phyloP scores from a whole-genome alignment of 1,284 basidiomycete genomes.

The Chalciporus sp. region DNA sequence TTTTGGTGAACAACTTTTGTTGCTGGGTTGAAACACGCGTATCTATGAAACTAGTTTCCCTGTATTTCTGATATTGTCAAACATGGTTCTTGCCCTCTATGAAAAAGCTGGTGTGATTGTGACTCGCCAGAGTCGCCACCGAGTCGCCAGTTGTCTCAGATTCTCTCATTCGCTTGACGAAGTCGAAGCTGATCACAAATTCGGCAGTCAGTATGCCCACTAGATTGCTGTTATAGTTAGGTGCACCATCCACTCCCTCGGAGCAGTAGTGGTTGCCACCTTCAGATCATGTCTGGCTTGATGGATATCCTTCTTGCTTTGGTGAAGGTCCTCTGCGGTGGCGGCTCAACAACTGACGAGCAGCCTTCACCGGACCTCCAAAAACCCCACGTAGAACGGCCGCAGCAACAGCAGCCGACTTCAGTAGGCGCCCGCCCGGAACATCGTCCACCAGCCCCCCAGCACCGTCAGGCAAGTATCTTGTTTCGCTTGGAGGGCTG shows the following conservation, averaged over 20 bases:
- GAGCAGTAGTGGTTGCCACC: neutral
- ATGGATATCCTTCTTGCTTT: constrained; percentile 30
- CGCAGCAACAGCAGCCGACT: constrained; percentile 10
- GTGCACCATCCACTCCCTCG: no score
- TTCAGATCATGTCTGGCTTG: constrained; percentile 22
- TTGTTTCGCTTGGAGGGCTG: neutral
- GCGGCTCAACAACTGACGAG: constrained; percentile 19
- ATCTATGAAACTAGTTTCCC: neutral
- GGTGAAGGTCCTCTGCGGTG: constrained; percentile 28
- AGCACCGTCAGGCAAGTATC: constrained; percentile 17
- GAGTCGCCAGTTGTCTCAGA: no score
- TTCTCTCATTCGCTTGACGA: neutral
- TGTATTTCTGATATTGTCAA: neutral
- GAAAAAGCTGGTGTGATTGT: no score
- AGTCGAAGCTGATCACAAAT: neutral
- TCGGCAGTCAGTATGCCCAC: no score
- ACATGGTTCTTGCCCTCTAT: neutral
- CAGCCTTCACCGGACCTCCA: constrained; percentile 9
- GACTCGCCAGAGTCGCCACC: no score
- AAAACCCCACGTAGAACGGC: constrained; percentile 11
- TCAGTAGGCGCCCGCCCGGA: constrained; percentile 3
- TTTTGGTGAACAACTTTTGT: constrained; percentile 21
- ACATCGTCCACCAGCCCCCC: constrained; percentile 1
- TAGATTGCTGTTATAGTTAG: neutral
- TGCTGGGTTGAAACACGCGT: constrained; percentile 27